A percentile compares a stretch with the other conserved stretches of the same genome.
These are phyloP conservation scores for Globisporangium sylvaticum DNA, from an alignment of 352 stramenopile species.

Conservation along the genomic window DNA sequence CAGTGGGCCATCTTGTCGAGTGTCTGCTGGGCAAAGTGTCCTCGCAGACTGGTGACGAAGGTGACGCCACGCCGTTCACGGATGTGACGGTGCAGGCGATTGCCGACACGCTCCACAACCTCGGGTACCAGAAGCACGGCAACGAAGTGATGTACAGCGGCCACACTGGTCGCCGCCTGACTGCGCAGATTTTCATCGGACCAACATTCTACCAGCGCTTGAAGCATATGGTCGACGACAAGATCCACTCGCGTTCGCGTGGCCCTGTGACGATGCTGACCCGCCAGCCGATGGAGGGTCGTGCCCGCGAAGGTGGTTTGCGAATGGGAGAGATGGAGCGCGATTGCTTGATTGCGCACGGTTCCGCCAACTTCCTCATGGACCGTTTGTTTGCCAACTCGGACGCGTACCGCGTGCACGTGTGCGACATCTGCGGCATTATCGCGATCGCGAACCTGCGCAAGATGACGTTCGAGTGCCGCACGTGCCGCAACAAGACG, in stretches of 20 bases:
- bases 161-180: constrained; percentile 96
- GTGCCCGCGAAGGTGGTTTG: constrained; percentile 96
- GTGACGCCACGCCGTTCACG: constrained; percentile 99
- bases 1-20: constrained; percentile 99
- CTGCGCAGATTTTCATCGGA: constrained; percentile 98
- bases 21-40: constrained; percentile 99
- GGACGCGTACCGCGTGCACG: constrained; percentile 98
- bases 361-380: constrained; percentile 98
- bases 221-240: constrained; percentile 99
- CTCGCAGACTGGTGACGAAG: constrained; percentile 95
- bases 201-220: constrained; percentile 99
- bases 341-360: constrained; percentile 99
- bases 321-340: constrained; percentile 99
- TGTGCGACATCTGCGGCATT: constrained; percentile 98
- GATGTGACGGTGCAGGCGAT: constrained; percentile 98
- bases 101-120: constrained; percentile 90
- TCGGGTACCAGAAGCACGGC: constrained; percentile 98
- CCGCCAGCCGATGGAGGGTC: constrained; percentile 98
- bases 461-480: constrained; percentile 99
- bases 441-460: constrained; percentile 98
- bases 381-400: constrained; percentile 99
- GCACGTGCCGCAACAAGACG: constrained; percentile 93
- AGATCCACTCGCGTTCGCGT: constrained; percentile 97
- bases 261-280: constrained; percentile 97
- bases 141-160: constrained; percentile 99